phyloP scores from a whole-genome alignment of 73 alveolate genomes.

The Tetrahymena borealis region DNA sequence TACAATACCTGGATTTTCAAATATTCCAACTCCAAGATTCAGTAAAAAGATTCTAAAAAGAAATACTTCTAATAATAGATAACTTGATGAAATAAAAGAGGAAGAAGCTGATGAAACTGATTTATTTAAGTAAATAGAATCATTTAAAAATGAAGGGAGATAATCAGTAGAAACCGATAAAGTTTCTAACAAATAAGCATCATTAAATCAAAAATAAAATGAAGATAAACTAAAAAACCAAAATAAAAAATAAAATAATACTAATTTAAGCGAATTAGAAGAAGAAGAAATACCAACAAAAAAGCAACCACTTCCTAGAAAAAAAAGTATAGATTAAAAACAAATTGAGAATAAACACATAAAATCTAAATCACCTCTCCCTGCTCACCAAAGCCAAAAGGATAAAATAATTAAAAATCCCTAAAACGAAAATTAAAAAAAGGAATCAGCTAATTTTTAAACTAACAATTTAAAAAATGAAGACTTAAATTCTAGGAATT shows the following conservation, averaged over 20 bases:
- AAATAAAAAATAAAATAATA: neutral
- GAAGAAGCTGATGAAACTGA: neutral
- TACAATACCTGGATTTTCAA: neutral
- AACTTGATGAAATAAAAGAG: neutral
- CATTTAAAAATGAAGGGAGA: neutral
- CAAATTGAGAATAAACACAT: neutral
- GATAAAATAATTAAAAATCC: neutral
- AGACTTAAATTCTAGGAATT: neutral
- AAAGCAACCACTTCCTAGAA: too few species aligned
- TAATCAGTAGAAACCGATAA: neutral
- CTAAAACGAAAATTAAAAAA: neutral
- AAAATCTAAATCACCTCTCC: neutral
- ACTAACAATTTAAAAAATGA: neutral
- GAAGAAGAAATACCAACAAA: neutral
- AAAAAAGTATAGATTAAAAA: neutral
- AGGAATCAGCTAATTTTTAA: neutral
- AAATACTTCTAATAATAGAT: neutral
- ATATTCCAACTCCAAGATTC: neutral
- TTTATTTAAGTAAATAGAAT: neutral
- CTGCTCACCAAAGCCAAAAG: neutral
- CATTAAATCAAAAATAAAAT: neutral
- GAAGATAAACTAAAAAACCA: neutral
- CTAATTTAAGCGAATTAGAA: neutral
- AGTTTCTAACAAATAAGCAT: neutral
- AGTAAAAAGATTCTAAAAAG: neutral